Evolutionary conservation across 176 grass and related monocot genomes (phyloP), one percentile per base, ranked within the genome.

Genomic region (Avena eriantha): DNA sequence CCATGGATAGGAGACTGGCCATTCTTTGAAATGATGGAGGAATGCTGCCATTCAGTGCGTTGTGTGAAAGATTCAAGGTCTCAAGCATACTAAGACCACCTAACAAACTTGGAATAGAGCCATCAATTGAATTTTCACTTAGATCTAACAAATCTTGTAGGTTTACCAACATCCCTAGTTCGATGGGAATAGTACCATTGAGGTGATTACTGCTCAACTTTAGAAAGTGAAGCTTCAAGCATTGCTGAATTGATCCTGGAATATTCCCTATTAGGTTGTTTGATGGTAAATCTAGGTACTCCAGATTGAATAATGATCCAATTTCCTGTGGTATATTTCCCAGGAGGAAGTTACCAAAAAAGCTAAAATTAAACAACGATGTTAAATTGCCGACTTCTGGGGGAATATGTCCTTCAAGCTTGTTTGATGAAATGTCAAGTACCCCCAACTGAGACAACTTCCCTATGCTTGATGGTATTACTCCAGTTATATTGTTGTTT

Each of bases 401-500:
- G 41, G 68, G 68, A 70, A 70, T 70, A 18, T 43, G 18, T n/a
- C 68, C 68, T 70, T 70, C 18, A 10, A 70, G 68, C 5, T 70
- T 70, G 21, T 70, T 70, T 41, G 68, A 70, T 21, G 68, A 70
- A 19, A 70, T 17, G 47, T 73, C 70, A 73, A 73, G 12, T 73
- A 48, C 47, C 70, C 41, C 22, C 41, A 73, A 3, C 41, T 73
- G 70, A 48, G 43, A 48, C n/a, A 73, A 16, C 47, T 73, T 21
- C 43, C 70, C 70, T 73, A 73, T 47, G 70, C 70, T 48, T 73
- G 70, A 2, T 73, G 70, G 70, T 48, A 73, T 73, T 10, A 73
- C 70, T 73, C 41, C 70, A 15, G 70, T 73, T 21, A 73, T 48
- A 15, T 21, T 3, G 21, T 73, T 73, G 5, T 73, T 21, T 73